Base-by-base conservation (phyloP, 345 rosid genomes). In the Rubroshorea leprosula region DNA sequence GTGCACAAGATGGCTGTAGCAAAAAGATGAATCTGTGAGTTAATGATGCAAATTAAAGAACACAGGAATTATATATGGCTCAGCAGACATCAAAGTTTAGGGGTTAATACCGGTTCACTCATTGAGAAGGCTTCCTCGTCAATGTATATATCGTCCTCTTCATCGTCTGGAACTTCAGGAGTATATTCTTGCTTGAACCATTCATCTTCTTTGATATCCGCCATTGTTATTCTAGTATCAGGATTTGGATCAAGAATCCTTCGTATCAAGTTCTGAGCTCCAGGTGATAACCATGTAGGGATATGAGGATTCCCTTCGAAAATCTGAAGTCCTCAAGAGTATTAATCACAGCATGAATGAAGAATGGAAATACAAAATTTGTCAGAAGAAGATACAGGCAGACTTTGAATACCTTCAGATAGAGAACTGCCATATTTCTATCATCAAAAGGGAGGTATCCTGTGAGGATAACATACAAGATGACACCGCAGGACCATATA, bases 361-460 rank as follows among this genome's bases (percentile, higher is more conserved):
- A n/a, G 41, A 35, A 35, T 8, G 29, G 15, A 29, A 23, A 4
- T 24, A 5, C 6, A 13, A 18, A 51, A 0, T 13, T 35, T 35
- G 41, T 35, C 7, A 13, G 6, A 8, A 8, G 41, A 35, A 35
- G 8, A 26, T 3, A 3, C 49, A 31, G 9, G 22, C 11, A 47
- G 35, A 29, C 6, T 39, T 23, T 27, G 15, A 57, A 22, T 72
- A 93, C 99, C 97, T 89, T 93, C 54, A 86, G 93, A 70, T 89
- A 93, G 49, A 93, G 86, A 66, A 84, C 97, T 9, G 81, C 95
- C 26, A 93, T 93, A 70, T 93, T 93, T 69, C 99, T 77, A 53
- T 93, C 99, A 55, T 93, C 97, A 13, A 93, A 93, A 25, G 99
- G 99, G 61, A 93, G 94, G 67, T 74, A 85, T 45, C 97, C 99